Percentiles rank a stretch among this genome's conserved stretches.
phyloP scores from a whole-genome alignment of 306 rosid genomes.

The Inga leiocalycina region DNA sequence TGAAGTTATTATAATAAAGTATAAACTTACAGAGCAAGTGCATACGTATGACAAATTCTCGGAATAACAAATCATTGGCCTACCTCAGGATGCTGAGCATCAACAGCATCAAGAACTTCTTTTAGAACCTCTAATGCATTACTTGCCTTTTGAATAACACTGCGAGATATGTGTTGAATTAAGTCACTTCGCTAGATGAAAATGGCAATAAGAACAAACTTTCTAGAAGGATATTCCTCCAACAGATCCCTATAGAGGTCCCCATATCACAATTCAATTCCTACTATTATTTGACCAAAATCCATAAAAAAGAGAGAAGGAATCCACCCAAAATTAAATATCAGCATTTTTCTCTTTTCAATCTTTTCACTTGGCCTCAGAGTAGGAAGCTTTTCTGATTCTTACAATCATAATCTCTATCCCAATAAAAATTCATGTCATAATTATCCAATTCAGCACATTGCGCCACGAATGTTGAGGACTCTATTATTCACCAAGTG shows the following conservation, averaged over 20 bases:
- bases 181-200: slow-evolving; percentile 26
- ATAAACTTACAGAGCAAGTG: background rate
- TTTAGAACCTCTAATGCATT: slow-evolving; percentile 80
- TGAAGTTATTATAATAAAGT: background rate
- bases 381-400: slow-evolving; percentile 18
- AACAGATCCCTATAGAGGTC: slow-evolving; percentile 22
- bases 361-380: slow-evolving; percentile 22
- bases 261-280: slow-evolving; percentile 13
- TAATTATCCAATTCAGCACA: slow-evolving; percentile 6
- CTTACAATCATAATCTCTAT: slow-evolving; percentile 7
- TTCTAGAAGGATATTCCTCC: slow-evolving; percentile 8
- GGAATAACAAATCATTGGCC: slow-evolving; percentile 30
- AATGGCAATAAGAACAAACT: slow-evolving; percentile 13
- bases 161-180: slow-evolving; percentile 43
- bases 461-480: background rate
- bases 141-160: slow-evolving; percentile 83
- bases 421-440: slow-evolving; percentile 21
- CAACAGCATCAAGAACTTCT: slow-evolving; percentile 91
- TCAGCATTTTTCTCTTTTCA: slow-evolving; percentile 24
- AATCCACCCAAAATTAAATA: slow-evolving; percentile 15
- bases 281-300: background rate
- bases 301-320: background rate
- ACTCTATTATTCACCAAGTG: background rate
- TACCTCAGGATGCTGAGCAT: slow-evolving; percentile 79
- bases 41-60: background rate